Evolutionary conservation across 2,329 filamentous ascomycete species (phyloP).

Genomic region (Parascedosporium putredinis): DNA sequence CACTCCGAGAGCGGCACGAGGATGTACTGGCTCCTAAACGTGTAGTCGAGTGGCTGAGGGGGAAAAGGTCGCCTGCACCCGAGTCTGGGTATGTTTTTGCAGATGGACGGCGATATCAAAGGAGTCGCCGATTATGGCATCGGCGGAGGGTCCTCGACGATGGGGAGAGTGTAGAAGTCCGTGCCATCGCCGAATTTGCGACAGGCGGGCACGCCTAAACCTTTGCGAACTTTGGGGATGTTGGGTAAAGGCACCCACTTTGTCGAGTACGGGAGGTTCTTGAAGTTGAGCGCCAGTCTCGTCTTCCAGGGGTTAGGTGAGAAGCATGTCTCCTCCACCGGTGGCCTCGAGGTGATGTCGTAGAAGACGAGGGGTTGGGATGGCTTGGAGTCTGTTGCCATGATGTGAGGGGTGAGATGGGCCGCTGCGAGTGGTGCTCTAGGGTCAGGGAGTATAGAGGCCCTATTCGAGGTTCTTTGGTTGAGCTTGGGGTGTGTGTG

Average conservation of each 20-base stretch:
- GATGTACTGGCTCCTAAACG: conserved; percentile 16
- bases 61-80: conserved; percentile 39
- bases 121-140: conserved; percentile 43
- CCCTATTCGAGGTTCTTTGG: too few species aligned
- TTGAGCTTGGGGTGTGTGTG: too few species aligned
- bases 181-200: conserved; percentile 46
- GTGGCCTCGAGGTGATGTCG: conserved; percentile 28
- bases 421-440: too few species aligned
- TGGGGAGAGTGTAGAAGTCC: conserved; percentile 51
- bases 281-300: conserved; percentile 31
- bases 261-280: conserved; percentile 22
- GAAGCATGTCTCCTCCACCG: conserved; percentile 13
- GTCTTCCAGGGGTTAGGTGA: conserved; percentile 23
- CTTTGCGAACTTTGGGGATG: conserved; percentile 34
- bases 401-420: too few species aligned
- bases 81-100: conserved; percentile 36
- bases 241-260: conserved; percentile 43
- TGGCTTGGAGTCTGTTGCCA: conserved; percentile 7
- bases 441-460: too few species aligned
- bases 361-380: conserved; percentile 24
- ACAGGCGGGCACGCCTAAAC: conserved; percentile 33
- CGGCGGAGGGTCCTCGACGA: conserved; percentile 36
- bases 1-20: conserved; percentile 28
- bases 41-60: conserved; percentile 28
- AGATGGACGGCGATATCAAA: conserved; percentile 56